phyloP scores from a whole-genome alignment of 495 filamentous ascomycete species.

The Xylaria sp. region DNA sequence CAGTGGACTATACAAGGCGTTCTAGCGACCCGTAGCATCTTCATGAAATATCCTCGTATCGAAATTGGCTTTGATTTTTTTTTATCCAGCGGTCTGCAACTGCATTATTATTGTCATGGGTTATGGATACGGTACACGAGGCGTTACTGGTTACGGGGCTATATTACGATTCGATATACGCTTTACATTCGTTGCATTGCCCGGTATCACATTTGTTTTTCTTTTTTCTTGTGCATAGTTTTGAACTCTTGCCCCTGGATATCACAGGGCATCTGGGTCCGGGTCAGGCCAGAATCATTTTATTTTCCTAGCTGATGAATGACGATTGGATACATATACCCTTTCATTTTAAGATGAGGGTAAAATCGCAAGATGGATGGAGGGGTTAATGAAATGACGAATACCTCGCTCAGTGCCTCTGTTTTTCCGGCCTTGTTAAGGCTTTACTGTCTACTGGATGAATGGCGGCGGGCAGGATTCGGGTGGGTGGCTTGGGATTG shows the following conservation, averaged over 20 bases:
- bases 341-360: slow-evolving; percentile 47
- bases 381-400: slow-evolving; percentile 36
- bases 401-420: slow-evolving; percentile 12
- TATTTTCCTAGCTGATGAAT: slow-evolving; percentile 42
- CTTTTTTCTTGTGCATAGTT: slow-evolving; percentile 13
- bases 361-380: slow-evolving; percentile 40
- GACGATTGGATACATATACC: slow-evolving; percentile 42
- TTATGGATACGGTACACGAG: slow-evolving; percentile 32
- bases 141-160: slow-evolving; percentile 30
- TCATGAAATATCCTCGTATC: slow-evolving; percentile 35
- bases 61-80: slow-evolving; percentile 30
- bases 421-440: neutral
- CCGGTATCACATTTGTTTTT: slow-evolving; percentile 10
- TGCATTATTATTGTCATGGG: slow-evolving; percentile 32
- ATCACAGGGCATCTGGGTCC: neutral
- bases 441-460: neutral
- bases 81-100: slow-evolving; percentile 29
- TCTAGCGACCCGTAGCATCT: slow-evolving; percentile 25
- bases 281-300: slow-evolving; percentile 27
- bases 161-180: slow-evolving; percentile 18
- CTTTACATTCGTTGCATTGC: slow-evolving; percentile 32
- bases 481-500: slow-evolving; percentile 10
- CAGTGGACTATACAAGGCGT: slow-evolving; percentile 23
- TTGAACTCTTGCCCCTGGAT: neutral
- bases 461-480: neutral